phyloP scores from a whole-genome alignment of 2,329 filamentous ascomycete genomes.

The Aspergillus sp. region DNA sequence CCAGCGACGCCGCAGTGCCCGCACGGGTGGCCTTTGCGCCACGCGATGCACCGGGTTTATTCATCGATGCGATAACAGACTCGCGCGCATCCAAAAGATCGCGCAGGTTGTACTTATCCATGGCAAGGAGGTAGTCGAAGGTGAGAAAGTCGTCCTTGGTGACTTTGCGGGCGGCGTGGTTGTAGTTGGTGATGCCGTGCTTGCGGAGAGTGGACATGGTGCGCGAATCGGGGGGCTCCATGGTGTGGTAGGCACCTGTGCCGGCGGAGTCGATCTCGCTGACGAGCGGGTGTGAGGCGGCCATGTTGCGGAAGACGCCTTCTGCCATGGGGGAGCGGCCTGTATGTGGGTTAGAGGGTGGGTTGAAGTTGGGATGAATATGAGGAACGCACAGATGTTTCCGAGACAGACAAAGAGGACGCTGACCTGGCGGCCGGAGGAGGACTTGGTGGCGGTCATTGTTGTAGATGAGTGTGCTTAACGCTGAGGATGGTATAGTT shows the following conservation, averaged over 20 bases:
- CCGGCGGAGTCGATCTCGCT: conserved; percentile 80
- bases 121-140: conserved; percentile 93
- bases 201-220: conserved; percentile 74
- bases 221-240: conserved; percentile 72
- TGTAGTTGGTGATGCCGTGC: conserved; percentile 74
- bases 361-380: neutral
- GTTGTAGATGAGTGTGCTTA: too few relatives aligned
- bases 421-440: conserved; percentile 47
- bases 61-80: conserved; percentile 48
- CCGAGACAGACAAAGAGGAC: conserved; percentile 95
- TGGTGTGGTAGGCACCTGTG: conserved; percentile 82
- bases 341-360: conserved; percentile 21
- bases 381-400: conserved; percentile 70
- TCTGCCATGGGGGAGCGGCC: conserved; percentile 89
- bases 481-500: conserved; percentile 1
- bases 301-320: conserved; percentile 78
- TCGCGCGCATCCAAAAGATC: conserved; percentile 63
- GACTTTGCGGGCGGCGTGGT: conserved; percentile 74
- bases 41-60: conserved; percentile 28
- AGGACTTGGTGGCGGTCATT: conserved; percentile 21
- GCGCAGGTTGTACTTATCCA: conserved; percentile 80
- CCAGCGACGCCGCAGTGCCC: conserved; percentile 34
- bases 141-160: conserved; percentile 68
- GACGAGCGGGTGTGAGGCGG: conserved; percentile 59
- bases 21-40: conserved; percentile 33